Evolutionary conservation across 2,329 filamentous ascomycete genomes (phyloP), one percentile per base, ranked within the genome.

Genomic region (Cadophora gregata): DNA sequence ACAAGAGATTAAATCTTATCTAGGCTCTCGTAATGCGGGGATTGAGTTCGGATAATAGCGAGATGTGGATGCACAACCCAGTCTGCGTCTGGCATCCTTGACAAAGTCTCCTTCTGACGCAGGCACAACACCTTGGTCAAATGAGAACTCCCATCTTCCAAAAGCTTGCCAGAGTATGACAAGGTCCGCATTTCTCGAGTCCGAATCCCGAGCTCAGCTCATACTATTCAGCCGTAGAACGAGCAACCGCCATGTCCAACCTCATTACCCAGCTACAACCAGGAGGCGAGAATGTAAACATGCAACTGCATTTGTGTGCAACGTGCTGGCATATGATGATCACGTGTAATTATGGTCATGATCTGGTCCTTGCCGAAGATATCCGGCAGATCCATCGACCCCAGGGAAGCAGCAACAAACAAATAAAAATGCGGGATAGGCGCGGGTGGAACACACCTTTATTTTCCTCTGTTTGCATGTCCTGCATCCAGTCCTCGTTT

Each of bases 391-490:
- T 42, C 14, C 10, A 42, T 42, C 38, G 38, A 42, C 2, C 16
- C 38, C 10, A 42, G 4, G 12, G 19, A 42, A 47, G 12, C 8
- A 47, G 12, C 8, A 25, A 59, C 36, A 47, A 45, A 59, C 51
- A 9, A 5, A 45, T 27, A 59, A 45, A 25, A 21, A 59, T 45
- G 38, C 33, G n/a, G 33, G 36, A 47, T n/a, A 42, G 38, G 38
- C 12, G 14, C 4, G 4, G 38, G 4, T 14, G 12, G 5, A n/a
- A 59, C 60, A n/a, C 25, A 79, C 79, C 77, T 81, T 81, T 59
- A 81, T 79, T 71, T 81, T 81, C 36, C 80, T 75, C 9, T 71
- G 63, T 65, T 81, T 81, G 67, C 80, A 81, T 0, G 74, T 78
- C 31, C 74, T 66, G 66, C 79, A 81, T 1, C 79, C 79, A 0